A percentile compares a stretch with the other conserved stretches of the same genome.
phyloP scores from a whole-genome alignment of 139 green algal genomes.

The Bryopsis sp. region DNA sequence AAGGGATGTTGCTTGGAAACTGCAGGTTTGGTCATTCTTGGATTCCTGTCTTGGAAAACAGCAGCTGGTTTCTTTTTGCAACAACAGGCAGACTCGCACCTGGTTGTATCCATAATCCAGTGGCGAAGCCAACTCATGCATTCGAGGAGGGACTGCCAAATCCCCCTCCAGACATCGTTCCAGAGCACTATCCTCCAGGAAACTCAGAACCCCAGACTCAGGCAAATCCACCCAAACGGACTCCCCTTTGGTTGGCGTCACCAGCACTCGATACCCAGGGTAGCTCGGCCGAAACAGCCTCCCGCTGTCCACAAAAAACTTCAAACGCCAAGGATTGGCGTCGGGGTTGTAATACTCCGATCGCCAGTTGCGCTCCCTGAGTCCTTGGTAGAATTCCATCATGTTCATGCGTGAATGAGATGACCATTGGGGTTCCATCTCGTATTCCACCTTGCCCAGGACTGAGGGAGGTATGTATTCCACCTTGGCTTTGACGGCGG shows the following conservation, averaged over 20 bases:
- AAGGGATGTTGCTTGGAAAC: too few relatives aligned
- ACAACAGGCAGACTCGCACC: neutral
- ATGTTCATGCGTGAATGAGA: neutral
- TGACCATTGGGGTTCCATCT: neutral
- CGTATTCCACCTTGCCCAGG: neutral
- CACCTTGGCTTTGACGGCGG: neutral
- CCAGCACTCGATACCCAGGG: constrained; percentile 5
- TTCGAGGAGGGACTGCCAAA: neutral
- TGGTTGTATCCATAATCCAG: constrained; percentile 9
- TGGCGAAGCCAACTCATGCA: neutral
- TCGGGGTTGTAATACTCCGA: constrained; percentile 6
- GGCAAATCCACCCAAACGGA: constrained; percentile 6
- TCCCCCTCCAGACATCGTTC: neutral
- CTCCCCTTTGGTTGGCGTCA: neutral
- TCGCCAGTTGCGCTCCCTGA: constrained; percentile 15
- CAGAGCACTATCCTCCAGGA: neutral
- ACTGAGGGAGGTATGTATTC: neutral
- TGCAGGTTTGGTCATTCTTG: too few relatives aligned
- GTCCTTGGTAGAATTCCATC: constrained; percentile 18
- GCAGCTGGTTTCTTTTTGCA: neutral
- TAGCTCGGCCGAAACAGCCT: constrained; percentile 14
- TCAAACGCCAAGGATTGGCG: neutral
- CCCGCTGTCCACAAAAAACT: constrained; percentile 15
- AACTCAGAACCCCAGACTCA: neutral
- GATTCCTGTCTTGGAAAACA: too few relatives aligned